Conservation (phyloP, 345 rosid genomes). For the Brassica nigra region DNA sequence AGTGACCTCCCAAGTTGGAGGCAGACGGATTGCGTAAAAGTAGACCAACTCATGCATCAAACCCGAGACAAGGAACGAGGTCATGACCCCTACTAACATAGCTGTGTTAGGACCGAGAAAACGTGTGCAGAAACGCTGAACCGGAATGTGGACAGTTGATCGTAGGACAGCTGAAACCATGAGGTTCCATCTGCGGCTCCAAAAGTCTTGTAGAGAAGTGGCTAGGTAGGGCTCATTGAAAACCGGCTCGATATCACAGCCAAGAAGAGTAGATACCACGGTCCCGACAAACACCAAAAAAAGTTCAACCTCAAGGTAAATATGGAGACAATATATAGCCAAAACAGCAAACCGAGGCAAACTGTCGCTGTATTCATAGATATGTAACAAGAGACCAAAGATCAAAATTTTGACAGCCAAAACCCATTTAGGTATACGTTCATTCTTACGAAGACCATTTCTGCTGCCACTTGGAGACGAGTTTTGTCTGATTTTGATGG, state of each 20-base stretch:
- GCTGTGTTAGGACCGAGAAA: slow-evolving; percentile 25
- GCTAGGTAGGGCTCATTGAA: slow-evolving; percentile 64
- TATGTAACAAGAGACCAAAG: slow-evolving; percentile 37
- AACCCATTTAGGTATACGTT: slow-evolving; percentile 27
- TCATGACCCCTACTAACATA: slow-evolving; percentile 39
- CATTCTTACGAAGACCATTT: slow-evolving; percentile 11
- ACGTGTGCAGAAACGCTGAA: slow-evolving; percentile 28
- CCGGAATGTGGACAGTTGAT: slow-evolving; percentile 53
- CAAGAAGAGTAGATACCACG: slow-evolving; percentile 45
- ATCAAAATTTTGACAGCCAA: slow-evolving; percentile 43
- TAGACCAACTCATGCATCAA: slow-evolving; percentile 68
- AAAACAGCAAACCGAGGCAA: slow-evolving; percentile 41
- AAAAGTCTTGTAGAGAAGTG: slow-evolving; percentile 80
- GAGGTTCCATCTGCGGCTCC: slow-evolving; percentile 83
- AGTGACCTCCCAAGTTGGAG: slow-evolving; percentile 80
- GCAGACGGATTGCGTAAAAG: slow-evolving; percentile 44
- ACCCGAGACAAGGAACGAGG: slow-evolving; percentile 62
- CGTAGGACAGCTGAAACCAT: slow-evolving; percentile 59
- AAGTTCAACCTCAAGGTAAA: slow-evolving; percentile 55
- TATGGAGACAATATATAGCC: slow-evolving; percentile 43
- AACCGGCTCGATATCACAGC: slow-evolving; percentile 63
- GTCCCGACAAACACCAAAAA: slow-evolving; percentile 40
- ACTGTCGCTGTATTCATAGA: slow-evolving; percentile 39
- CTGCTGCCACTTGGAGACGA: slow-evolving; percentile 15
- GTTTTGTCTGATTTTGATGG: slow-evolving; percentile 49